phyloP scores from a whole-genome alignment of 2,329 filamentous ascomycete genomes.

The Talaromyces amestolkiae region DNA sequence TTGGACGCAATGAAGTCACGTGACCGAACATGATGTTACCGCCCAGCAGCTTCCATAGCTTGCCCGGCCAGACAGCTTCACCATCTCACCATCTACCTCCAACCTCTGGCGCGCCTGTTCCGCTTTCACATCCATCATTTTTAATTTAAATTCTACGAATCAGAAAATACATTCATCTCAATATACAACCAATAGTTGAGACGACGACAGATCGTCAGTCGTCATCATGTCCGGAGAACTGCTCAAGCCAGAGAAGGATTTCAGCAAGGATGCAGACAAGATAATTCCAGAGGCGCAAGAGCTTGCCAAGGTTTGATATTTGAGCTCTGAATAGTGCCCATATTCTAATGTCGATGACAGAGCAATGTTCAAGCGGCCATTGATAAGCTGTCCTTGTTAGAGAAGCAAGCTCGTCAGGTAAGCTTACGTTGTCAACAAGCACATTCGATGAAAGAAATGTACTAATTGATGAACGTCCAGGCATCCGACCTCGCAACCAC shows the following conservation, averaged over 20 bases:
- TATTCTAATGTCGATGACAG: slow-evolving; percentile 24
- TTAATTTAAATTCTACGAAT: background rate
- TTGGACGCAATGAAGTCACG: background rate
- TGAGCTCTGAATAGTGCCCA: background rate
- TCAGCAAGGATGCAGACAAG: slow-evolving; percentile 91
- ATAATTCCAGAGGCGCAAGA: slow-evolving; percentile 86
- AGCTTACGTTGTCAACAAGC: slow-evolving; percentile 23
- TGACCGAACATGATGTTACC: slow-evolving; percentile 6
- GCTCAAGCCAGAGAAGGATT: slow-evolving; percentile 97
- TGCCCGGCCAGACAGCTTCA: slow-evolving; percentile 11
- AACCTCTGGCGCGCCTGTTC: background rate
- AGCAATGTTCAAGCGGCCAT: slow-evolving; percentile 78
- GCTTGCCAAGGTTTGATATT: slow-evolving; percentile 69
- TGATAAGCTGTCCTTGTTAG: slow-evolving; percentile 85
- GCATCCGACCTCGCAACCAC: slow-evolving; percentile 95
- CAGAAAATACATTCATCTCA: no score
- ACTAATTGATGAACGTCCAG: slow-evolving; percentile 44
- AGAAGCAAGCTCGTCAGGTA: slow-evolving; percentile 97
- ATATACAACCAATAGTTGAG: background rate
- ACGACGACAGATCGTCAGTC: slow-evolving; percentile 23
- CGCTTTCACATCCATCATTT: background rate
- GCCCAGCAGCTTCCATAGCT: slow-evolving; percentile 6
- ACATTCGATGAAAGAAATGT: slow-evolving; percentile 16
- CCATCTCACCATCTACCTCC: slow-evolving; percentile 1
- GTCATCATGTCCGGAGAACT: slow-evolving; percentile 73